Base-by-base conservation (phyloP, 352 stramenopile species). In the Thraustochytrium striatum region DNA sequence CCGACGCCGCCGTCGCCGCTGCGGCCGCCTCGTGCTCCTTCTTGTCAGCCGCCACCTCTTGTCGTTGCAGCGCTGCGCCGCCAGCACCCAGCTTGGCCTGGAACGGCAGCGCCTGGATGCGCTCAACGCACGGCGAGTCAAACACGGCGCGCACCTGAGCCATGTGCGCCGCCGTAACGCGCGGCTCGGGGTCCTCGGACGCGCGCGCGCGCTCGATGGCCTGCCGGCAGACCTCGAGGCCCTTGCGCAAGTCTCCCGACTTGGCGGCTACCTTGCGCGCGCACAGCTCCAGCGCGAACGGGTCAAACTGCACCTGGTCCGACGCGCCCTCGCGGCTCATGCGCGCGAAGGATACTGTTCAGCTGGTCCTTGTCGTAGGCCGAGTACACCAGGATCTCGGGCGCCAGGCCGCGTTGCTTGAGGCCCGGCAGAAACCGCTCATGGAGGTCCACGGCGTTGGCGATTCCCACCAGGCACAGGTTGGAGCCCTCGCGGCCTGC, bases 201-300 rank as follows among this genome's bases (percentile, higher is more conserved):
- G 7, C 13, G 21, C 28, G 35, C 3, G 59, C 59, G 5, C 53
- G 9, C 9, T 53, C 35, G 3, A 75, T 16, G 5, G 65, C 65
- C 3, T 43, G 47, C 52, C 36, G 25, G 50, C 65, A 75, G 32
- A 75, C 39, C n/a, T 62, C 52, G 25, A 75, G 44, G 50, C 43
- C 65, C 25, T 75, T 75, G 5, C 65, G 44, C 32, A 75, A 21
- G 30, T 75, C 65, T 0, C 65, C 52, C 7, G 65, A 75, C 50
- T 75, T 75, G 32, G 65, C 65, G 8, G 65, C 65, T 32, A 75
- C 52, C 65, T 75, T 75, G 32, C 65, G 44, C 35, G 65, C 65
- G 30, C 65, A 75, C 25, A 75, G 39, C 39, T 75, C 65, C 8
- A 75, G 25, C 0, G 41, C 65, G 8, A 75, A 13, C 3, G 65